phyloP scores from a whole-genome alignment of 1,284 basidiomycete genomes.

The Polyporus tsugae region DNA sequence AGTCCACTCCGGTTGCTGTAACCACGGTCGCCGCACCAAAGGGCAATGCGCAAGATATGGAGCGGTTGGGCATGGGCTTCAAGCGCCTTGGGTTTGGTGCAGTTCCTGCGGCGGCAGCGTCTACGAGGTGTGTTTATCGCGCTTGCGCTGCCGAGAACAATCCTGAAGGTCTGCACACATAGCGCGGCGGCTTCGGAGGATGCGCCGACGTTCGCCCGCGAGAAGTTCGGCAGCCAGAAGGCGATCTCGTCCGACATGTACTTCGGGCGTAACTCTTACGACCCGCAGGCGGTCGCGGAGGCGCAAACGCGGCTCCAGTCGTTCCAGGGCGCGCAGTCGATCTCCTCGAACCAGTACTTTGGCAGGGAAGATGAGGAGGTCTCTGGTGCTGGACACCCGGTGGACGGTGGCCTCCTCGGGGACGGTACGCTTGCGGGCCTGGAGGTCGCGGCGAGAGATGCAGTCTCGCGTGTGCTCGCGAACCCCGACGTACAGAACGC shows the following conservation, averaged over 20 bases:
- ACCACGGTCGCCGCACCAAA: constrained; percentile 39
- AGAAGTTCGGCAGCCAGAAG: constrained; percentile 93
- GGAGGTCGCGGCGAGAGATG: constrained; percentile 85
- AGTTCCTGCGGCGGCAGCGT: constrained; percentile 64
- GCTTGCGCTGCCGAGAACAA: constrained; percentile 33
- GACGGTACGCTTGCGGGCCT: constrained; percentile 79
- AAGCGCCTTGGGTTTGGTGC: constrained; percentile 89
- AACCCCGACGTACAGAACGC: constrained; percentile 93
- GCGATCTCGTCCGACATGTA: constrained; percentile 98
- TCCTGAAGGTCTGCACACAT: background rate
- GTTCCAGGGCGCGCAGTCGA: constrained; percentile 94
- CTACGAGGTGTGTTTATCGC: constrained; percentile 54
- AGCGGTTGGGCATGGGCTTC: constrained; percentile 82
- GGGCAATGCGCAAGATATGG: constrained; percentile 58
- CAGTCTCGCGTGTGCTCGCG: constrained; percentile 79
- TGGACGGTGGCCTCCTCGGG: constrained; percentile 62
- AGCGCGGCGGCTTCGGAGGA: constrained; percentile 57
- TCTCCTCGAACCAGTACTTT: constrained; percentile 96
- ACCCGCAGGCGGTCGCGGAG: constrained; percentile 76
- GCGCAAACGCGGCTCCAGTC: constrained; percentile 84
- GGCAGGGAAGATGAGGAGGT: constrained; percentile 90
- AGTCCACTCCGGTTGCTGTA: constrained; percentile 31
- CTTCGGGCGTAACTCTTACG: constrained; percentile 92
- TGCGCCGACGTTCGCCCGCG: constrained; percentile 82
- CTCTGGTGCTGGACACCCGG: constrained; percentile 42